Evolutionary conservation across 257 asterid species (phyloP).

Genomic region (Rauvolfia tetraphylla): DNA sequence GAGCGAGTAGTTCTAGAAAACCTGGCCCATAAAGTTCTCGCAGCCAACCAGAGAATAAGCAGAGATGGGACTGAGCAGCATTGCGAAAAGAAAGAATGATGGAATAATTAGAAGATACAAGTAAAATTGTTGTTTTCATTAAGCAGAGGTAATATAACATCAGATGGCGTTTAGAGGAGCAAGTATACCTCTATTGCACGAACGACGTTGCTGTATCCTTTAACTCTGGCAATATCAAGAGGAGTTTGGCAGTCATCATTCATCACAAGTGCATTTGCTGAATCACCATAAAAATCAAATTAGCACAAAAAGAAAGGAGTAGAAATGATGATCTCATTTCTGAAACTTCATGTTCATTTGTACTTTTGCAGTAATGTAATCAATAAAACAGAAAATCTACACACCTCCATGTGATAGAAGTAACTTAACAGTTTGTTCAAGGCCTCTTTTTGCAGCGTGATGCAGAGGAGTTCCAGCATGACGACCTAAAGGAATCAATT

Average conservation of each 20-base stretch:
- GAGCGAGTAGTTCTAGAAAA: slow-evolving; percentile 75
- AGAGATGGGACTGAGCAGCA: slow-evolving; percentile 56
- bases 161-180: slow-evolving; percentile 3
- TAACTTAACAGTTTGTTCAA: slow-evolving; percentile 78
- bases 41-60: slow-evolving; percentile 96
- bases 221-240: slow-evolving; percentile 86
- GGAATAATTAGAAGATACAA: not conserved
- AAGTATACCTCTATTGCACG: slow-evolving; percentile 80
- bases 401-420: slow-evolving; percentile 91
- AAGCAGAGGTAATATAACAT: not conserved
- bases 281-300: slow-evolving; percentile 19
- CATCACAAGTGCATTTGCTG: slow-evolving; percentile 84
- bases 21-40: slow-evolving; percentile 83
- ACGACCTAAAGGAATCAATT: slow-evolving; percentile 47
- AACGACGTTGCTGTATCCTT: slow-evolving; percentile 77
- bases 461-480: slow-evolving; percentile 94
- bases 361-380: not conserved
- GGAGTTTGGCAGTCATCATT: slow-evolving; percentile 94
- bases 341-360: not conserved
- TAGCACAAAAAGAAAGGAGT: not conserved
- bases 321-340: not conserved
- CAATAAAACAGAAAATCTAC: slow-evolving; percentile 3
- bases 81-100: not conserved
- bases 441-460: slow-evolving; percentile 98
- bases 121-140: not conserved